A percentile compares a stretch with the other conserved stretches of the same genome.
Conservation (phyloP, 495 filamentous ascomycete species). For the Penicillium turbatum region DNA sequence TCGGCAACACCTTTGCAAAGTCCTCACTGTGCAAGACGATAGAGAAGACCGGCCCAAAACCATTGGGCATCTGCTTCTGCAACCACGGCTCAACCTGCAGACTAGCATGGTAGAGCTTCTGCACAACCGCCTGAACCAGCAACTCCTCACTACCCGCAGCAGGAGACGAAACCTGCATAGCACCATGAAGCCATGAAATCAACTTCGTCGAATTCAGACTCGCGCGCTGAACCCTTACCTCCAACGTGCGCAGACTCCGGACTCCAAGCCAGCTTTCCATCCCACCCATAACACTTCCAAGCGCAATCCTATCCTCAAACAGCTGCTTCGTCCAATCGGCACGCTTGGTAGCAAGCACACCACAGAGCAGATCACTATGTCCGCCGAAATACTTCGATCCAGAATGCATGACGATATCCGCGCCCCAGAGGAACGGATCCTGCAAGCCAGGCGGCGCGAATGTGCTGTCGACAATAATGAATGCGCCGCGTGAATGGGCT, state of each 20-base stretch:
- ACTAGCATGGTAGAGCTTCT: slow-evolving; percentile 65
- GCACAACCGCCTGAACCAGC: slow-evolving; percentile 46
- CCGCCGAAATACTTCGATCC: slow-evolving; percentile 92
- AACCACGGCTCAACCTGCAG: slow-evolving; percentile 70
- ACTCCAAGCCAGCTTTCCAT: slow-evolving; percentile 85
- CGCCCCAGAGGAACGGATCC: slow-evolving; percentile 72
- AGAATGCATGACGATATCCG: slow-evolving; percentile 77
- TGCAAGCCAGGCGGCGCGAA: slow-evolving; percentile 85
- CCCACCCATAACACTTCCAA: slow-evolving; percentile 77
- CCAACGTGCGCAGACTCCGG: slow-evolving; percentile 74
- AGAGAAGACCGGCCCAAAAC: slow-evolving; percentile 79
- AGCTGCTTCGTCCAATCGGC: slow-evolving; percentile 52
- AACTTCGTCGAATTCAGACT: slow-evolving; percentile 58
- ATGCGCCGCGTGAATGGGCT: slow-evolving; percentile 64
- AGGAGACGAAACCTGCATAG: slow-evolving; percentile 29
- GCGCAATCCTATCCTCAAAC: slow-evolving; percentile 55
- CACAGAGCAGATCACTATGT: slow-evolving; percentile 82
- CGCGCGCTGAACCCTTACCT: slow-evolving; percentile 68
- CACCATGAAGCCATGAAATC: slow-evolving; percentile 60
- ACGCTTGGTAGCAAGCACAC: slow-evolving; percentile 61
- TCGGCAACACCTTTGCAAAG: slow-evolving; percentile 62
- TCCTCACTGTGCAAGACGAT: slow-evolving; percentile 54
- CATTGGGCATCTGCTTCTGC: slow-evolving; percentile 77
- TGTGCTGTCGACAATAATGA: slow-evolving; percentile 77
- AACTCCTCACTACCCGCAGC: slow-evolving; percentile 25